phyloP scores from a whole-genome alignment of 148 eudicot genomes.

The Heliosperma pusillum region DNA sequence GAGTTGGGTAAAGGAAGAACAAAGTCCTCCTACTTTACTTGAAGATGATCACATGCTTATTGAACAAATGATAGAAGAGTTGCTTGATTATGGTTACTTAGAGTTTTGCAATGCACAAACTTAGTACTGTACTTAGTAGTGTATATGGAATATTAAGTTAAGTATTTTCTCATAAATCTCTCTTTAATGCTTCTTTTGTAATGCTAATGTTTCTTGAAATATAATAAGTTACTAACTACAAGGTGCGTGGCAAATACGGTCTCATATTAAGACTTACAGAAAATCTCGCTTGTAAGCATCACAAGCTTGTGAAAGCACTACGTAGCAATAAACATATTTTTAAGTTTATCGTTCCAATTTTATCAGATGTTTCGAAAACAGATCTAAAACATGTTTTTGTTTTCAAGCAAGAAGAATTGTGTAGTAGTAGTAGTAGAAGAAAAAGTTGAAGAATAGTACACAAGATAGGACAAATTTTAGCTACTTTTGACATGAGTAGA shows the following conservation, averaged over 20 bases:
- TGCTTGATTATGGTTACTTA: slow-evolving; percentile 64
- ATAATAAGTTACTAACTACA: no score
- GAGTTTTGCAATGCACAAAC: slow-evolving; percentile 32
- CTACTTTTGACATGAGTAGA: slow-evolving; percentile 11
- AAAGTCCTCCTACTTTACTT: slow-evolving; percentile 33
- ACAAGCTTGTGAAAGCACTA: no score
- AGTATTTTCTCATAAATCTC: neutral
- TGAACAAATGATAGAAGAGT: slow-evolving; percentile 83
- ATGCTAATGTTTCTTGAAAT: neutral
- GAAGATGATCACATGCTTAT: slow-evolving; percentile 66
- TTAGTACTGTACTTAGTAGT: slow-evolving; percentile 10
- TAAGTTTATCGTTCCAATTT: no score
- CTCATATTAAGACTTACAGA: no score
- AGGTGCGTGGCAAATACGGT: no score
- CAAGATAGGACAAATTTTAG: neutral
- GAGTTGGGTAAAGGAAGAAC: slow-evolving; percentile 29
- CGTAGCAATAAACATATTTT: no score
- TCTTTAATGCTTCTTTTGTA: neutral
- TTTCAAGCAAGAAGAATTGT: no score
- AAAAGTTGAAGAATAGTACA: no score
- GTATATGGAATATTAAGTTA: neutral
- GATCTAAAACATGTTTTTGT: no score
- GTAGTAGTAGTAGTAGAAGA: no score
- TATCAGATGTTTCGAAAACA: no score
- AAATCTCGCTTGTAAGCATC: no score